Percentiles rank a stretch among this genome's conserved stretches.
These are phyloP conservation scores for Ceratocystis cacaofunesta DNA, from an alignment of 2,329 filamentous ascomycete species.

Conservation along the genomic window DNA sequence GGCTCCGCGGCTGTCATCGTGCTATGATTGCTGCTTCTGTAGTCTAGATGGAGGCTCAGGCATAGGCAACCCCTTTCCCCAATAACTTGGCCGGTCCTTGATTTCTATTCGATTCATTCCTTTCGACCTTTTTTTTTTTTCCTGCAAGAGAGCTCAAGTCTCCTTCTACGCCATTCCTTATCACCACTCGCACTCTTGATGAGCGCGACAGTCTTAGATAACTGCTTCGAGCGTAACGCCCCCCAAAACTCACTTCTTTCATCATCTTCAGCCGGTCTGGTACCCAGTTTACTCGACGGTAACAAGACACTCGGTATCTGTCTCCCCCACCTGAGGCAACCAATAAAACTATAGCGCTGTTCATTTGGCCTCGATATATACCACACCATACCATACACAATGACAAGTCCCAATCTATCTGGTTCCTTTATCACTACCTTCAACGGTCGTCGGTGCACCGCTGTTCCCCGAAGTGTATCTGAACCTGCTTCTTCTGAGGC, in stretches of 20 bases:
- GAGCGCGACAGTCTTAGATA: not conserved
- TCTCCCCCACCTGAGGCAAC: not conserved
- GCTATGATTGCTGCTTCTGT: constrained; percentile 2
- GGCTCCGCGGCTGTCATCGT: not conserved
- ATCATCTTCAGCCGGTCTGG: not conserved
- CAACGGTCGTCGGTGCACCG: constrained; percentile 38
- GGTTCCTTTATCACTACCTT: constrained; percentile 37
- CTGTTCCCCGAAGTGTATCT: constrained; percentile 29
- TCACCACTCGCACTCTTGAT: constrained; percentile 5
- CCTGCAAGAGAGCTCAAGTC: constrained; percentile 18
- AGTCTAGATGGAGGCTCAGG: constrained; percentile 12
- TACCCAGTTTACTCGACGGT: not conserved
- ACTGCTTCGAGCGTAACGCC: not conserved
- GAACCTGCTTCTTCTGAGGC: constrained; percentile 18
- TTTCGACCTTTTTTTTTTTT: constrained; percentile 7
- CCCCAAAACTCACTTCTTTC: not conserved
- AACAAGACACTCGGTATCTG: not conserved
- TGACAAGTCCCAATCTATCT: constrained; percentile 32
- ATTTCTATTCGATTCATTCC: constrained; percentile 11
- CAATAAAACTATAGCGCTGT: not conserved
- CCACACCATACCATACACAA: constrained; percentile 20
- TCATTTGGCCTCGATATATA: not conserved
- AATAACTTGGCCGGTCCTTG: constrained; percentile 15
- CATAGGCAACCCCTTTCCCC: constrained; percentile 6
- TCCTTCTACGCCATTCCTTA: constrained; percentile 11